Evolutionary conservation across 2,329 filamentous ascomycete genomes (phyloP), one percentile per base, ranked within the genome.

Genomic region (Claviceps sp.): DNA sequence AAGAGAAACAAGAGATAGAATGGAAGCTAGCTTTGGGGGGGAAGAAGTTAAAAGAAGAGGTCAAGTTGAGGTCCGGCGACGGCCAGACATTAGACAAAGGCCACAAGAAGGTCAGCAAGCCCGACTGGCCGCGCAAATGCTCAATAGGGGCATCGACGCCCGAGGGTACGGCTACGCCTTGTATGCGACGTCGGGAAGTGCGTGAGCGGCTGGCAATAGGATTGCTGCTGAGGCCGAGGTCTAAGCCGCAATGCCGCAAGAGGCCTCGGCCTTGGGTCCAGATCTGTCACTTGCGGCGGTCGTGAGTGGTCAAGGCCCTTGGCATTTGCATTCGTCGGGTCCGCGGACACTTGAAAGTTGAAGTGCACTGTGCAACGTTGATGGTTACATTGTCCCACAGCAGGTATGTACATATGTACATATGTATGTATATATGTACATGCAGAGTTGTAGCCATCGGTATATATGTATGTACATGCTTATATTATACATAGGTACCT

Each of bases 141-240:
- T 56, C 22, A 16, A 52, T 53, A 30, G 47, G 51, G 55, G 40
- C 51, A 50, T 52, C 51, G 53, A 55, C 9, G 53, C 47, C 49
- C 46, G 49, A 45, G 6, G 9, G n/a, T 38, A 50, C 18, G 48
- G 44, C 42, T 30, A 47, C 43, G 22, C 7, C 20, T 8, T 24
- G 43, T 30, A 36, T 37, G 43, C 44, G 36, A 50, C 51, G 44
- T 22, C 49, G 20, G 9, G 22, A 30, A 30, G 30, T 34, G 30
- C 30, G 30, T 34, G 30, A 34, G 49, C 46, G 49, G 49, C 41
- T 22, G 14, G 14, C 14, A 41, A 41, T 42, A n/a, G 18, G 18
- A 43, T 40, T 11, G 2, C 22, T 26, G 2, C 37, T 52, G 45
- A 43, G 55, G 50, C 57, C 56, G 57, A 57, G 57, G 57, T 50